Conservation (phyloP, 2,329 filamentous ascomycete genomes). For the Venturia pyrina region DNA sequence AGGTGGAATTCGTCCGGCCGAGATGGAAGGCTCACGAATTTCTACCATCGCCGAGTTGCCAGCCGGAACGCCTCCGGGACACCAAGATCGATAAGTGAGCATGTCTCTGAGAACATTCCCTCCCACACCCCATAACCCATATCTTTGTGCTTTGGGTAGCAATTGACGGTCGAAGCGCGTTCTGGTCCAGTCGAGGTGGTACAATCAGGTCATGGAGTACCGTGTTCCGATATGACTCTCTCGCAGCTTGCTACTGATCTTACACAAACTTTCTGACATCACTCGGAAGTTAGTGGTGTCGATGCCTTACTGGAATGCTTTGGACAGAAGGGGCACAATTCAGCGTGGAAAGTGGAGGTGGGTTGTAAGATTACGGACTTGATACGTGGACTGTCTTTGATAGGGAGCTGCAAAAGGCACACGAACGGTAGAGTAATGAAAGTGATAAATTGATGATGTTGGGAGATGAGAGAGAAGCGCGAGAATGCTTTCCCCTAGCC, state of each 20-base stretch:
- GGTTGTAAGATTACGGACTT: not conserved
- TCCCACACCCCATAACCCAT: not conserved
- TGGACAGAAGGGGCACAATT: not conserved
- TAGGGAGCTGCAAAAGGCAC: not conserved
- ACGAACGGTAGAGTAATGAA: not conserved
- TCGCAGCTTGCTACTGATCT: not conserved
- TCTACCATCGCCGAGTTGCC: not conserved
- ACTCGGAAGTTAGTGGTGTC: not conserved
- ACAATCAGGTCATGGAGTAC: no score
- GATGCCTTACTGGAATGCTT: not conserved
- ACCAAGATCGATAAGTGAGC: not conserved
- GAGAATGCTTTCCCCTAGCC: not conserved
- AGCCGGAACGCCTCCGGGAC: not conserved
- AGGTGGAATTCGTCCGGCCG: not conserved
- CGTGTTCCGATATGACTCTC: not conserved
- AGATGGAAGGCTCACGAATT: constrained; percentile 4
- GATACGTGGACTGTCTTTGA: no score
- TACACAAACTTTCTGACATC: not conserved
- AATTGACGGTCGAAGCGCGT: not conserved
- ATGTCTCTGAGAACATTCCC: not conserved
- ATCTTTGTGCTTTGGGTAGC: not conserved
- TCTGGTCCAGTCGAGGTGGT: not conserved
- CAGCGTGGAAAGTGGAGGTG: not conserved
- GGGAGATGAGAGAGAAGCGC: not conserved
- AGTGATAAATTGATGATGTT: not conserved